A percentile compares a stretch with the other conserved stretches of the same genome.
phyloP scores from a whole-genome alignment of 2,329 filamentous ascomycete genomes.

The Hortaea werneckii region DNA sequence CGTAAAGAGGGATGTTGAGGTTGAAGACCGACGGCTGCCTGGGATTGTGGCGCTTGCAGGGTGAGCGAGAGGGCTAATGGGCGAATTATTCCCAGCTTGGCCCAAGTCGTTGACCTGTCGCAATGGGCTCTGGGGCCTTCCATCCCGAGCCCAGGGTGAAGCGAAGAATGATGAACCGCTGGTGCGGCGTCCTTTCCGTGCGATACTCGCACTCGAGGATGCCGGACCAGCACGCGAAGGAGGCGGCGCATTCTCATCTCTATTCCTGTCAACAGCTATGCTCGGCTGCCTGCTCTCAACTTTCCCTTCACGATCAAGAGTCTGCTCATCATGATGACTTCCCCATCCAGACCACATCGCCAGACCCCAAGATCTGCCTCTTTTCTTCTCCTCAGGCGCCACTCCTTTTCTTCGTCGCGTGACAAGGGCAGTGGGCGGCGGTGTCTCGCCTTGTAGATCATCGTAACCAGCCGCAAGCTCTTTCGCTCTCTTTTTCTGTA shows the following conservation, averaged over 20 bases:
- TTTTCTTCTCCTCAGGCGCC: slow-evolving; percentile 22
- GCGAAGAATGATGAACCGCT: slow-evolving; percentile 14
- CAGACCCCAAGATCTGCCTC: slow-evolving; percentile 54
- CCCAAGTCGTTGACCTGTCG: slow-evolving; percentile 15
- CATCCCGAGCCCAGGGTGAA: slow-evolving; percentile 7
- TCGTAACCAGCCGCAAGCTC: slow-evolving; percentile 65
- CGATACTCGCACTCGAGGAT: neutral
- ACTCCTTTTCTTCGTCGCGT: slow-evolving; percentile 33
- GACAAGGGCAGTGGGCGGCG: slow-evolving; percentile 67
- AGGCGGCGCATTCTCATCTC: neutral
- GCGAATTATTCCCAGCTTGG: slow-evolving; percentile 7
- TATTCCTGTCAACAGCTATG: neutral
- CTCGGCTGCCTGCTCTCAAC: slow-evolving; percentile 20
- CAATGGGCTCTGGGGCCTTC: slow-evolving; percentile 13
- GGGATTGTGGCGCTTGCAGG: neutral
- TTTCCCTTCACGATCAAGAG: slow-evolving; percentile 51
- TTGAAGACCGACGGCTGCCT: slow-evolving; percentile 1
- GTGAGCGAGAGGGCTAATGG: slow-evolving; percentile 1
- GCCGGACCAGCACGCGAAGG: neutral
- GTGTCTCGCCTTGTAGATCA: slow-evolving; percentile 60
- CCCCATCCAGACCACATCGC: slow-evolving; percentile 81
- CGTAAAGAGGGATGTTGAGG: neutral
- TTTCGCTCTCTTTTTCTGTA: slow-evolving; percentile 63
- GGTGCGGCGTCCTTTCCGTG: slow-evolving; percentile 10
- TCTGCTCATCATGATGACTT: slow-evolving; percentile 74